Conservation (phyloP, 2,329 filamentous ascomycete species). For the Leptographium radiaticola region DNA sequence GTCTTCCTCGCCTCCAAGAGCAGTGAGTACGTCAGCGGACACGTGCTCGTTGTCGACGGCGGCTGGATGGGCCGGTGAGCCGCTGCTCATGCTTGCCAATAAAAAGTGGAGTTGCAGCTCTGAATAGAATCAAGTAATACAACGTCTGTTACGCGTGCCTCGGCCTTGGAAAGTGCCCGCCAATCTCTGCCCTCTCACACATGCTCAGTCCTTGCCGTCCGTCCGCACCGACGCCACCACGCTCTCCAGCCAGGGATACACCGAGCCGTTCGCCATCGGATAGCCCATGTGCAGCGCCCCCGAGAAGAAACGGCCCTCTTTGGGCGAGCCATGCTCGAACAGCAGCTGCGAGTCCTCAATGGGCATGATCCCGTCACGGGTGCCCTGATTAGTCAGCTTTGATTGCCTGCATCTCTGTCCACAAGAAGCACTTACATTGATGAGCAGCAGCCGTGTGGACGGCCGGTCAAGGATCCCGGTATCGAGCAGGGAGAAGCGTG, state of each 20-base stretch:
- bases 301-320: conserved; percentile 52
- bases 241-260: conserved; percentile 50
- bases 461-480: conserved; percentile 42
- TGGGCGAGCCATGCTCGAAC: conserved; percentile 50
- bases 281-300: conserved; percentile 56
- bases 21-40: conserved; percentile 72
- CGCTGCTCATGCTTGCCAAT: neutral
- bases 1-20: conserved; percentile 66
- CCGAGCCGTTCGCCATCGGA: conserved; percentile 40
- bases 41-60: conserved; percentile 73
- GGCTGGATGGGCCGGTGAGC: conserved; percentile 77
- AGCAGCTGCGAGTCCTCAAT: conserved; percentile 55
- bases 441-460: conserved; percentile 42
- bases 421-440: conserved; percentile 35
- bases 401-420: too few relatives aligned
- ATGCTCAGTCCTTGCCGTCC: too few relatives aligned
- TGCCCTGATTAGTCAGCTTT: conserved; percentile 29
- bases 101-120: too few relatives aligned
- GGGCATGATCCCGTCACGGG: conserved; percentile 51
- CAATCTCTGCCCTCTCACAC: too few relatives aligned
- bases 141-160: too few relatives aligned
- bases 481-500: conserved; percentile 50
- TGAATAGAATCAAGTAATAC: too few relatives aligned
- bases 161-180: too few relatives aligned
- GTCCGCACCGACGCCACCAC: conserved; percentile 26